phyloP scores from a whole-genome alignment of 2,329 filamentous ascomycete species.

The Taxawa tesnikishii region DNA sequence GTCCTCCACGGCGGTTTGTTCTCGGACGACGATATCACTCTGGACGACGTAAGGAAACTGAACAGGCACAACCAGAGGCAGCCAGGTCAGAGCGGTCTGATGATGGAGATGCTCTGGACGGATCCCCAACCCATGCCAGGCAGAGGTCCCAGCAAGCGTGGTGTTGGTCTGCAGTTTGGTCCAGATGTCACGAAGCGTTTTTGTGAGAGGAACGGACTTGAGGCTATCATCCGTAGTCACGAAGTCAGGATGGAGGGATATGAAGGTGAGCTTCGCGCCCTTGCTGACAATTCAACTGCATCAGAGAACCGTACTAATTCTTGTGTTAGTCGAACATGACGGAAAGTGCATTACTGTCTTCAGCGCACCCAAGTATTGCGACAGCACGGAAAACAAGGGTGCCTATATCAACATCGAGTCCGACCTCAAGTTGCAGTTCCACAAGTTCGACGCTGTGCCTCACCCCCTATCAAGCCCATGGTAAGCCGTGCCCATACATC shows the following conservation, averaged over 20 bases:
- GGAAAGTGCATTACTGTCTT: constrained; percentile 96
- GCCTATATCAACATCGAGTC: constrained; percentile 95
- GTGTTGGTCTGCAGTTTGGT: constrained; percentile 92
- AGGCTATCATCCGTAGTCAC: constrained; percentile 92
- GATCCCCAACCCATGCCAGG: constrained; percentile 81
- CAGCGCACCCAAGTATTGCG: constrained; percentile 94
- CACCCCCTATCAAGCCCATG: constrained; percentile 92
- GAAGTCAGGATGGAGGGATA: constrained; percentile 99
- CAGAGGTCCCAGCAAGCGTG: constrained; percentile 87
- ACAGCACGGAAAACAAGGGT: constrained; percentile 94
- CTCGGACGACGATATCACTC: constrained; percentile 82
- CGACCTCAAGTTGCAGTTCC: constrained; percentile 81
- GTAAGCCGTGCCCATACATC: constrained; percentile 32
- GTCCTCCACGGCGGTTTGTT: constrained; percentile 91
- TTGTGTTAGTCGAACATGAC: constrained; percentile 93
- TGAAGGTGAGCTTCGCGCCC: too few relatives aligned
- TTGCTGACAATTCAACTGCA: too few relatives aligned
- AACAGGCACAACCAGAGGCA: constrained; percentile 85
- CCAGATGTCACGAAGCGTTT: constrained; percentile 93
- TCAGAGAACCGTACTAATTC: too few relatives aligned
- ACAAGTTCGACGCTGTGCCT: constrained; percentile 91
- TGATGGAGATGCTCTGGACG: constrained; percentile 99
- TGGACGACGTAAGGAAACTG: constrained; percentile 89
- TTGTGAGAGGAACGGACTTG: constrained; percentile 89
- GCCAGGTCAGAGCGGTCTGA: constrained; percentile 82